Conservation (phyloP, 176 grass and related monocot genomes). For the Musa beccarii region DNA sequence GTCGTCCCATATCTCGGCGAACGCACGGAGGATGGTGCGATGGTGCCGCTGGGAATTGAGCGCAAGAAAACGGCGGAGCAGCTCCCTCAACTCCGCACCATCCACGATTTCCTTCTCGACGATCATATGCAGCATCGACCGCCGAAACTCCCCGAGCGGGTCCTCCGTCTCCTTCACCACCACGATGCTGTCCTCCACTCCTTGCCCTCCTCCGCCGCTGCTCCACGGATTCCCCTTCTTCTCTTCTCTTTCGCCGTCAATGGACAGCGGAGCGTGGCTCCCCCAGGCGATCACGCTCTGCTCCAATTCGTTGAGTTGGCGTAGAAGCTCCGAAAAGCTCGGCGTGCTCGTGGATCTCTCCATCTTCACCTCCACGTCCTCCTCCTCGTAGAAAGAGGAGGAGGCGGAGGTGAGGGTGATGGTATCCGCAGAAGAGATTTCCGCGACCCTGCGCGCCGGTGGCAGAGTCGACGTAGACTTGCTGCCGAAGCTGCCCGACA, state of each 20-base stretch:
- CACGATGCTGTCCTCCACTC: constrained; percentile 48
- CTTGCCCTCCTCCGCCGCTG: constrained; percentile 24
- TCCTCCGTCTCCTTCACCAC: constrained; percentile 72
- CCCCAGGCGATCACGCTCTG: constrained; percentile 30
- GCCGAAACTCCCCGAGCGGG: constrained; percentile 69
- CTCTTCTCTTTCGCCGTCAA: not conserved
- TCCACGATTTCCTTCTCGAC: constrained; percentile 67
- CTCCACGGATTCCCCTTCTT: constrained; percentile 15
- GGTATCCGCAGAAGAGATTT: not conserved
- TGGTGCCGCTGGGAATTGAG: constrained; percentile 68
- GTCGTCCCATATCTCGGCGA: constrained; percentile 82
- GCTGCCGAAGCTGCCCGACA: constrained; percentile 1
- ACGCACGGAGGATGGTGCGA: constrained; percentile 67
- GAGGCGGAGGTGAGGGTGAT: not conserved
- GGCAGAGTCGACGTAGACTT: constrained; percentile 15
- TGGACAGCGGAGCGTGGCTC: not conserved
- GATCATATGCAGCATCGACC: constrained; percentile 88
- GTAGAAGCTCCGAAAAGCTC: constrained; percentile 54
- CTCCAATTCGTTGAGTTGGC: constrained; percentile 56
- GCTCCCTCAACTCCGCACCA: constrained; percentile 47
- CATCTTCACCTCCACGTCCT: not conserved
- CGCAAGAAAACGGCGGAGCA: constrained; percentile 67
- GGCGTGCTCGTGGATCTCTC: constrained; percentile 37
- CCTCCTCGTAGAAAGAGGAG: not conserved
- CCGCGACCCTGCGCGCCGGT: not conserved